A percentile compares a stretch with the other conserved stretches of the same genome.
phyloP scores from a whole-genome alignment of 495 filamentous ascomycete species.

The Thozetella sp. region DNA sequence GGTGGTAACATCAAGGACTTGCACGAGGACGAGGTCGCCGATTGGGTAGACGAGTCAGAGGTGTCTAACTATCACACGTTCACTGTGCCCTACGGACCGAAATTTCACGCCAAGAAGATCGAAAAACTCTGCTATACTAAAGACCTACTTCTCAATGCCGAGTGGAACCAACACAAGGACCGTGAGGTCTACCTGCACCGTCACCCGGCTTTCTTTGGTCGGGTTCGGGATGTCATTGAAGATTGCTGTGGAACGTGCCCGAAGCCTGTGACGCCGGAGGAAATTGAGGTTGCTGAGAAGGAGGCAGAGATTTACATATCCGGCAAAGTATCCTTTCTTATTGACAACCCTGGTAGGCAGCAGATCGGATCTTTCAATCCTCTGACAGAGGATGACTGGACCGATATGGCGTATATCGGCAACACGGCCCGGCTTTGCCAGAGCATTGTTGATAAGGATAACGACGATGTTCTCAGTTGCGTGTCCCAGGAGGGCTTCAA shows the following conservation, averaged over 20 bases:
- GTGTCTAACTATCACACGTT: slow-evolving; percentile 78
- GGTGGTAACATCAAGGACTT: slow-evolving; percentile 69
- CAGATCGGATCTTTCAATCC: slow-evolving; percentile 72
- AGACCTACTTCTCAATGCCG: slow-evolving; percentile 78
- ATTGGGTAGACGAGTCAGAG: slow-evolving; percentile 78
- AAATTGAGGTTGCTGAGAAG: slow-evolving; percentile 65
- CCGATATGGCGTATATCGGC: slow-evolving; percentile 76
- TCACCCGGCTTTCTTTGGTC: slow-evolving; percentile 76
- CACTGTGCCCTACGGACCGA: slow-evolving; percentile 73
- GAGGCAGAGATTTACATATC: slow-evolving; percentile 74
- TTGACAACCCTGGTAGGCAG: slow-evolving; percentile 76
- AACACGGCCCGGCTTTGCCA: slow-evolving; percentile 72
- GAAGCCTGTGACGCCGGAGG: slow-evolving; percentile 46
- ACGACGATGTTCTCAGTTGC: slow-evolving; percentile 68
- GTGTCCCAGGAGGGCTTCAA: slow-evolving; percentile 60
- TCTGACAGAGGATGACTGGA: slow-evolving; percentile 80
- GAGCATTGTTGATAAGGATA: slow-evolving; percentile 71
- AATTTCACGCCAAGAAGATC: slow-evolving; percentile 70
- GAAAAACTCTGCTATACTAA: slow-evolving; percentile 78
- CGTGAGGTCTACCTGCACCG: slow-evolving; percentile 74
- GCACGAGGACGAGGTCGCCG: slow-evolving; percentile 75
- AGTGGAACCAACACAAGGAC: slow-evolving; percentile 78
- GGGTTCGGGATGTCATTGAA: slow-evolving; percentile 55
- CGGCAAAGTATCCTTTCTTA: slow-evolving; percentile 69
- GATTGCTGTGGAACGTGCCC: background rate